Percentiles rank a stretch among this genome's conserved stretches.
Conservation (phyloP, 345 rosid species). For the Carallia pectinifolia region DNA sequence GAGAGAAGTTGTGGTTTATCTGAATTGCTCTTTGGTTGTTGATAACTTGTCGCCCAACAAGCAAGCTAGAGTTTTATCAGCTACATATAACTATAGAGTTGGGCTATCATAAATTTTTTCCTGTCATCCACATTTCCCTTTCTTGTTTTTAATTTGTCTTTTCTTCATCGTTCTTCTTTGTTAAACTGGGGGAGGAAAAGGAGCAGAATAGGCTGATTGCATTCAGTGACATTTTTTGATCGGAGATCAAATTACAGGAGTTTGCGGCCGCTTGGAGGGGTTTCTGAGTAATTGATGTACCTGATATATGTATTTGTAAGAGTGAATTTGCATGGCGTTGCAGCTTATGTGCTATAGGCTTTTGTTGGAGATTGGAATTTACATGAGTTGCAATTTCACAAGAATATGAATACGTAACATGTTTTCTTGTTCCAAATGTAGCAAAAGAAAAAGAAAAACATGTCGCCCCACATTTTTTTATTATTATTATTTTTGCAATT, state of each 20-base stretch:
- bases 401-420: too few species aligned
- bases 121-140: too few species aligned
- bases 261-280: not conserved
- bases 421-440: too few species aligned
- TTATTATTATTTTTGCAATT: too few species aligned
- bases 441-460: too few species aligned
- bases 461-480: too few species aligned
- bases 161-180: not conserved
- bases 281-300: too few species aligned
- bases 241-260: not conserved
- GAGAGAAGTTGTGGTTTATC: slow-evolving; percentile 28
- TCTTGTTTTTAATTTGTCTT: not conserved
- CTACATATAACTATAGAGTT: slow-evolving; percentile 23
- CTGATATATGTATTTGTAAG: too few species aligned
- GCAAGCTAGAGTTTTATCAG: slow-evolving; percentile 33
- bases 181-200: not conserved
- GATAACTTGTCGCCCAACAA: slow-evolving; percentile 38
- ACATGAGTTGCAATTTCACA: too few species aligned
- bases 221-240: not conserved
- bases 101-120: not conserved
- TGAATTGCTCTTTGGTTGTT: slow-evolving; percentile 43
- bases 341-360: too few species aligned
- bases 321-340: too few species aligned
- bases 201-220: not conserved
- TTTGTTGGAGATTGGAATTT: too few species aligned